Conservation (phyloP, 768 basidiomycete genomes). For the Leccinum uliginosum region DNA sequence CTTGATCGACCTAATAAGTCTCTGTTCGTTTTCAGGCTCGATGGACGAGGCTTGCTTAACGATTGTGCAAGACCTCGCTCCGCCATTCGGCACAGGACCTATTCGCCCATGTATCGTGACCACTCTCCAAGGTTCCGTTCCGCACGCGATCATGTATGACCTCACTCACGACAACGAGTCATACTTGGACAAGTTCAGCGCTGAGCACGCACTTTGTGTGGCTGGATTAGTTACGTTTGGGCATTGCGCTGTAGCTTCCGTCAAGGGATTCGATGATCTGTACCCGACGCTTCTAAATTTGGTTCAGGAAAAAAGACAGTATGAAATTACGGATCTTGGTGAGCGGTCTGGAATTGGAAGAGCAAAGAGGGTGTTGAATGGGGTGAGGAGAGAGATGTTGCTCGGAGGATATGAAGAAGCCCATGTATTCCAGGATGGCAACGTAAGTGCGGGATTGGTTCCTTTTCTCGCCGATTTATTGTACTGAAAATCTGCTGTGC, state of each 20-base stretch:
- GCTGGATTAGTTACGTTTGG: slow-evolving; percentile 92
- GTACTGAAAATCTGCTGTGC: slow-evolving; percentile 2
- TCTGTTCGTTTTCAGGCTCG: slow-evolving; percentile 50
- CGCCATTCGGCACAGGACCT: slow-evolving; percentile 81
- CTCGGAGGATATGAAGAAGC: slow-evolving; percentile 85
- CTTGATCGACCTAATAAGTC: not conserved
- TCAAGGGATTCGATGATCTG: slow-evolving; percentile 96
- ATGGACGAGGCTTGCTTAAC: slow-evolving; percentile 91
- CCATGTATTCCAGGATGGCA: slow-evolving; percentile 94
- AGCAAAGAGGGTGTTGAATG: slow-evolving; percentile 74
- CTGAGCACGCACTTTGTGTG: slow-evolving; percentile 93
- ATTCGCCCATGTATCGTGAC: slow-evolving; percentile 68
- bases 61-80: slow-evolving; percentile 67
- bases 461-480: not conserved
- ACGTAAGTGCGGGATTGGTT: slow-evolving; percentile 51
- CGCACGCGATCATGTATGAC: slow-evolving; percentile 94
- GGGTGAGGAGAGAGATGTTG: slow-evolving; percentile 88
- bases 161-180: slow-evolving; percentile 98
- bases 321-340: slow-evolving; percentile 61
- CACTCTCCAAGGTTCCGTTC: slow-evolving; percentile 78
- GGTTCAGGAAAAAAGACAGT: slow-evolving; percentile 77
- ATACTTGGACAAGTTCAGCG: slow-evolving; percentile 81
- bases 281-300: slow-evolving; percentile 93
- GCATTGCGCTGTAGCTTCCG: slow-evolving; percentile 83
- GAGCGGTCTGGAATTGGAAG: slow-evolving; percentile 53